Conservation (phyloP, 768 basidiomycete species). For the Tulasnella sp. region DNA sequence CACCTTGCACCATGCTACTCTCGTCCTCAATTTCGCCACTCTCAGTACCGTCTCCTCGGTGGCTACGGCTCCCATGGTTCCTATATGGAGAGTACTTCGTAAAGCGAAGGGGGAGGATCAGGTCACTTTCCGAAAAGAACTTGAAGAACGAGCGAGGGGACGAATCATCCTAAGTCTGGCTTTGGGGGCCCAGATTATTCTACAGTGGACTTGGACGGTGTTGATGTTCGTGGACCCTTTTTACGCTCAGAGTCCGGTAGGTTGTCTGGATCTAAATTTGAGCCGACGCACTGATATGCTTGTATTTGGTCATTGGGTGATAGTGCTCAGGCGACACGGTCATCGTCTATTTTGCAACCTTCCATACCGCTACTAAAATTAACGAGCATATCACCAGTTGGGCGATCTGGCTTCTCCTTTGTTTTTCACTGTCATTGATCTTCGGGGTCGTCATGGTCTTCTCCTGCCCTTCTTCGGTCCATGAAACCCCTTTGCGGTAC, state of each 20-base stretch:
- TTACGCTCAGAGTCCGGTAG: conserved; percentile 25
- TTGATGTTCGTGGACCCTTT: conserved; percentile 27
- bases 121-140: background rate
- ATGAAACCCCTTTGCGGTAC: background rate
- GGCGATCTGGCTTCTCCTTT: conserved; percentile 31
- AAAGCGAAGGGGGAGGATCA: background rate
- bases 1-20: conserved; percentile 31
- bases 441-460: conserved; percentile 29
- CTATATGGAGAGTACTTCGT: conserved; percentile 31
- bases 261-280: background rate
- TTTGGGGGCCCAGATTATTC: conserved; percentile 17
- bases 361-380: background rate
- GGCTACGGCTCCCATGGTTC: conserved; percentile 31
- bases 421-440: conserved; percentile 6
- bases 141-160: background rate
- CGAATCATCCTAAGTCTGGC: conserved; percentile 29
- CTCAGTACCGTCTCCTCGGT: conserved; percentile 34
- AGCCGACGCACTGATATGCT: background rate
- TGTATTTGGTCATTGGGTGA: background rate
- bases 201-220: conserved; percentile 31
- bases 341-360: conserved; percentile 17
- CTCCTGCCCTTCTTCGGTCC: conserved; percentile 6
- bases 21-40: conserved; percentile 36
- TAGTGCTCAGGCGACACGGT: conserved; percentile 24
- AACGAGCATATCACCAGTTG: conserved; percentile 26